Percentiles rank a stretch among this genome's conserved stretches.
Conservation (phyloP, 1,139 yeast genomes). For the Geotrichum klebahnii region DNA sequence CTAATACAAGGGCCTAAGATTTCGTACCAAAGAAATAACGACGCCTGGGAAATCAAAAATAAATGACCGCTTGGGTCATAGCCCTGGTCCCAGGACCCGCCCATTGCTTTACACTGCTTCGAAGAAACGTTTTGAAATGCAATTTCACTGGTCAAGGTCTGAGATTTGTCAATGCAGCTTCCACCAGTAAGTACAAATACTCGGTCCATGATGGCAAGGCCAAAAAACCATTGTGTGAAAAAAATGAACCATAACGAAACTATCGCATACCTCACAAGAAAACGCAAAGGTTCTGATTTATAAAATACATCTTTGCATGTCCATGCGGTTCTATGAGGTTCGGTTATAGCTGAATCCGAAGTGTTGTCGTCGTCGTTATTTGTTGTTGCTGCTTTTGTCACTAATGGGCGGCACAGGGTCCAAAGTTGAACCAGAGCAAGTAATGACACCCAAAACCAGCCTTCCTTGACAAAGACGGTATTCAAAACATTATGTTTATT, state of each 20-base stretch:
- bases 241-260: constrained; percentile 73
- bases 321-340: too few species aligned
- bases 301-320: too few species aligned
- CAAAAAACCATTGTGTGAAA: constrained; percentile 87
- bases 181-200: constrained; percentile 83
- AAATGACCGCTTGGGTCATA: constrained; percentile 97
- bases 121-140: not conserved
- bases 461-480: constrained; percentile 70
- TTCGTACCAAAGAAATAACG: constrained; percentile 68
- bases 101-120: constrained; percentile 50
- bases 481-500: constrained; percentile 47
- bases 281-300: constrained; percentile 20
- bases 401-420: not conserved
- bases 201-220: constrained; percentile 84
- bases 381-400: too few species aligned
- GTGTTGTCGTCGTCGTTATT: too few species aligned
- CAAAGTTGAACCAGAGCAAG: not conserved
- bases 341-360: too few species aligned
- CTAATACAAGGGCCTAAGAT: constrained; percentile 32
- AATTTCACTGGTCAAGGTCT: not conserved
- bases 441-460: constrained; percentile 34
- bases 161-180: constrained; percentile 46
- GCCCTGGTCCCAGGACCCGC: constrained; percentile 85
- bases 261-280: constrained; percentile 40
- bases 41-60: constrained; percentile 68